These are phyloP conservation scores for Metschnikowia vanudenii DNA, from an alignment of 805 yeast genomes.

Conservation along the genomic window DNA sequence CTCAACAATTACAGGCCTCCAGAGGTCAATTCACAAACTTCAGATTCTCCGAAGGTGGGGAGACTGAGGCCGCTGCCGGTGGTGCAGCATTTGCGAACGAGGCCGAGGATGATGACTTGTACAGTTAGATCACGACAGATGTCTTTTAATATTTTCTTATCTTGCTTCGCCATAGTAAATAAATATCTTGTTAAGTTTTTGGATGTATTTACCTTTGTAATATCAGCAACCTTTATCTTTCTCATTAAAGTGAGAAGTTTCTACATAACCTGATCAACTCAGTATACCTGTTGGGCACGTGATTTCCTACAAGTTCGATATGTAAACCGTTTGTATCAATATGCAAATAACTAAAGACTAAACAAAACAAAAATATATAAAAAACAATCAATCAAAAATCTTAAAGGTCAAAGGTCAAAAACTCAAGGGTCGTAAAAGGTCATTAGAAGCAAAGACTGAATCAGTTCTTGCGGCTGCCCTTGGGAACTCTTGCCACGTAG, in stretches of 20 bases:
- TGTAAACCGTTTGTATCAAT: too few relatives aligned
- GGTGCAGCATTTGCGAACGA: conserved; percentile 47
- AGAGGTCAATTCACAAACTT: conserved; percentile 94
- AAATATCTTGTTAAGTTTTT: neutral
- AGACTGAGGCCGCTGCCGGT: conserved; percentile 26
- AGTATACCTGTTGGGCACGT: too few relatives aligned
- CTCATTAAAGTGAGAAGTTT: too few relatives aligned
- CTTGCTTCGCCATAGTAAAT: conserved; percentile 1
- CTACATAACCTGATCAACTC: too few relatives aligned
- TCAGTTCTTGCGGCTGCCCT: conserved; percentile 30
- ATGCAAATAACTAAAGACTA: neutral
- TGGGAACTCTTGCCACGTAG: conserved; percentile 73
- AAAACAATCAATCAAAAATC: neutral
- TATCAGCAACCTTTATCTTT: too few relatives aligned
- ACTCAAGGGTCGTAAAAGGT: too few relatives aligned
- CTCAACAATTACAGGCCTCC: conserved; percentile 92
- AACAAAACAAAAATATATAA: neutral
- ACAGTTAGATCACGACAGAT: conserved; percentile 19
- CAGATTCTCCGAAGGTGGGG: conserved; percentile 56
- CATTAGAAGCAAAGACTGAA: neutral
- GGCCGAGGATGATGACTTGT: conserved; percentile 37
- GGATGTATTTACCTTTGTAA: too few relatives aligned
- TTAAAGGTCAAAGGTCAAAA: too few relatives aligned
- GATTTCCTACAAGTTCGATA: too few relatives aligned
- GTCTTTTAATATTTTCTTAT: neutral